Percentiles rank a stretch among this genome's conserved stretches.
These are phyloP conservation scores for Solanum chilense DNA, from an alignment of 257 asterid species.

Conservation along the genomic window DNA sequence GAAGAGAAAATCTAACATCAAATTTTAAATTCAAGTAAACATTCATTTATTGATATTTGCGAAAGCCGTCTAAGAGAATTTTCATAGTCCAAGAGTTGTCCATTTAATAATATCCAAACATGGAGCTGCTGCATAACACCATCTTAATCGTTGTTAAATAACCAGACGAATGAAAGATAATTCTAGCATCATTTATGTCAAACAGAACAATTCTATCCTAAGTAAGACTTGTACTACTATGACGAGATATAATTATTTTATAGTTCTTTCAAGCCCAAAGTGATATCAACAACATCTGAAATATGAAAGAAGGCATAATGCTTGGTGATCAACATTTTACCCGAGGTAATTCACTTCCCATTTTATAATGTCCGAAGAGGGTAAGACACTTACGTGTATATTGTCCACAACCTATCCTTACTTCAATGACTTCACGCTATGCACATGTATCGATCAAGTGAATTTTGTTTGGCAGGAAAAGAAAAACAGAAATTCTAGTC, in stretches of 20 bases:
- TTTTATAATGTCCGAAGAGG: not conserved
- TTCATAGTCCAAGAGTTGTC: not conserved
- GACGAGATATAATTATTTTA: not conserved
- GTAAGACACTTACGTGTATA: not conserved
- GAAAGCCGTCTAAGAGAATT: not conserved
- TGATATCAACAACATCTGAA: not conserved
- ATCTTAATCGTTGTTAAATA: not conserved
- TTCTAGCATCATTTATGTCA: not conserved
- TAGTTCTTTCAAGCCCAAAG: not conserved
- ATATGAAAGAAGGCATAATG: not conserved
- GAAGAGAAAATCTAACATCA: not conserved
- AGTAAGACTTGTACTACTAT: not conserved
- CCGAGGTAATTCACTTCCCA: not conserved
- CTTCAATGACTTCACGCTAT: not conserved
- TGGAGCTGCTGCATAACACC: not conserved
- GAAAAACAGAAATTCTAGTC: not conserved
- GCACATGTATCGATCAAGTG: not conserved
- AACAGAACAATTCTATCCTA: not conserved
- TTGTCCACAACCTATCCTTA: not conserved
- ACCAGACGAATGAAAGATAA: not conserved
- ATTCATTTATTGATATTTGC: not conserved
- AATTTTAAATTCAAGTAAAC: not conserved
- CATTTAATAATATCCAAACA: not conserved
- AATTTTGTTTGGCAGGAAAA: not conserved
- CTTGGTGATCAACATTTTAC: not conserved